Evolutionary conservation across 768 basidiomycete species (phyloP).

Genomic region (Mycena albidolilacea): DNA sequence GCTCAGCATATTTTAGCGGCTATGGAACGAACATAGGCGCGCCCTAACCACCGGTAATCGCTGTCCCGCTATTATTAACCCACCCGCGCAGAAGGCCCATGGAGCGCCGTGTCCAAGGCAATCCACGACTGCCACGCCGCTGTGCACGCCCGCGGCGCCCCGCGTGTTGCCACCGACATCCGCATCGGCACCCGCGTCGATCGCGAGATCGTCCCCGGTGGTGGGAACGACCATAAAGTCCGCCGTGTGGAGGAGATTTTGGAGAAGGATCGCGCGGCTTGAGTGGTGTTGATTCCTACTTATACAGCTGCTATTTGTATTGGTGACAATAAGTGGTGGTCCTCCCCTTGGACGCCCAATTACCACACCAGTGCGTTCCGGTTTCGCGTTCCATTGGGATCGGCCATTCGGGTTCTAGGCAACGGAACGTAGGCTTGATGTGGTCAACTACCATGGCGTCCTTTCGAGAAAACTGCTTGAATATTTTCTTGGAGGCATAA

Average conservation of each 20-base stretch:
- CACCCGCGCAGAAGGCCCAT: slow-evolving; percentile 77
- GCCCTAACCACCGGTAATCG: slow-evolving; percentile 30
- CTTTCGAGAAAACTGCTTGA: no score
- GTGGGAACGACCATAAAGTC: slow-evolving; percentile 87
- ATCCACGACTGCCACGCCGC: slow-evolving; percentile 94
- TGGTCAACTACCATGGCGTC: no score
- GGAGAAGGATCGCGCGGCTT: slow-evolving; percentile 50
- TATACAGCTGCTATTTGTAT: background rate
- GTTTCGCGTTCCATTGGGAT: no score
- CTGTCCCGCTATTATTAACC: background rate
- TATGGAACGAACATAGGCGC: slow-evolving; percentile 93
- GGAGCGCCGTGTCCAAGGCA: slow-evolving; percentile 85
- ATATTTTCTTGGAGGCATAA: no score
- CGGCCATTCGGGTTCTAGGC: no score
- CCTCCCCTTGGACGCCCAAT: no score
- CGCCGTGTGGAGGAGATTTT: slow-evolving; percentile 87
- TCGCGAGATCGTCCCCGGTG: slow-evolving; percentile 70
- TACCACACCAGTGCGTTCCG: no score
- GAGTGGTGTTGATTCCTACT: background rate
- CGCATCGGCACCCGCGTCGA: slow-evolving; percentile 93
- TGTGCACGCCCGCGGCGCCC: slow-evolving; percentile 82
- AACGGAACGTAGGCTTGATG: no score
- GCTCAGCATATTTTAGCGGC: slow-evolving; percentile 64
- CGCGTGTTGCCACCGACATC: slow-evolving; percentile 91
- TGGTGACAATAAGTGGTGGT: no score